Base-by-base conservation (phyloP, 2,329 filamentous ascomycete species). In the Aspergillus fumigatiaffinis region DNA sequence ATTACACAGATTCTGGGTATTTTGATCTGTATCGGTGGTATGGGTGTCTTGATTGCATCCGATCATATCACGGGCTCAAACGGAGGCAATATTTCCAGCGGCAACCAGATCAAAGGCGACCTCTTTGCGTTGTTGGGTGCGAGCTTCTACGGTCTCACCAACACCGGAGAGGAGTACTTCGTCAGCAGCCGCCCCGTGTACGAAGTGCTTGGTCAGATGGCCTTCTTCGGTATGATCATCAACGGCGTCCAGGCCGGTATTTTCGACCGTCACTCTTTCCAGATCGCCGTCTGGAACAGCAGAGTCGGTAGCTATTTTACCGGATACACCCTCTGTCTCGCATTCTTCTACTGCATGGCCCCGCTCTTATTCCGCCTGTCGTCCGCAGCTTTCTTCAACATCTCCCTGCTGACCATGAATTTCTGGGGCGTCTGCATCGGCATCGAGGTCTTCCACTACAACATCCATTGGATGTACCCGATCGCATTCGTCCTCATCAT, bases 391-490 rank as follows among this genome's bases (percentile, higher is more conserved):
- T 97, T 99, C 77, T 95, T 97, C 80, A 96, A 99, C 76, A 96
- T 97, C 68, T 93, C 89, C 7, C 80, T 99, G 63, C 81, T 99
- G 59, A 97, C 94, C 2, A 91, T 87, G 66, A 97, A 96, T 77
- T 97, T 97, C 79, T 99, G 94, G 94, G 92, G 92, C 63, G 89
- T 96, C 60, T 89, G 95, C 64, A 93, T 99, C 66, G 94, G 94
- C 51, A 85, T 95, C 65, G 84, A 87, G 71, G 90, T 97, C 51
- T 96, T 99, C 69, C 85, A 88, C 48, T 84, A 89, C 66, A 76
- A 76, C 44, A 85, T 99, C 57, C 90, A 96, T 77, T 96, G 85
- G 81, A 82, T 97, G 77, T 99, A 99, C 76, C 93, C 94, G 4
- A 90, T 97, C 70, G 93, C 94, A 12, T 99, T 99, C 73, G 90